phyloP scores from a whole-genome alignment of 225 moss, liverwort and hornwort species.

The Asterella californica region DNA sequence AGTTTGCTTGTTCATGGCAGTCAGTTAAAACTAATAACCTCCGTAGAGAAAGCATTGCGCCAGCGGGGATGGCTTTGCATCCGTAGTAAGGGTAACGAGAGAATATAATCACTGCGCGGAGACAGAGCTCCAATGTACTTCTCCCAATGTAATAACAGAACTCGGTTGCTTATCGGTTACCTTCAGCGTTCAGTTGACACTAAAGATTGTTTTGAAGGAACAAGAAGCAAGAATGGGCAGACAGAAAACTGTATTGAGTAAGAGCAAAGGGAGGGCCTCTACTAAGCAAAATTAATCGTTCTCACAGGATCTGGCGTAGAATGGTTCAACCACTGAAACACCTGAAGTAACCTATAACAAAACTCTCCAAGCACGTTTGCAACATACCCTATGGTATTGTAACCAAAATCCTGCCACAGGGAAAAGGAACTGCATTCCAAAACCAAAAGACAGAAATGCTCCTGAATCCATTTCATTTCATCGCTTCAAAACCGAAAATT shows the following conservation, averaged over 20 bases:
- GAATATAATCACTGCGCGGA: background rate
- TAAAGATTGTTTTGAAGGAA: background rate
- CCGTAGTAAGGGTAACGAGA: background rate
- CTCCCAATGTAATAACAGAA: background rate
- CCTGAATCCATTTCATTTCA: background rate
- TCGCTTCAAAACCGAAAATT: background rate
- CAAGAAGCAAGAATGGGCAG: background rate
- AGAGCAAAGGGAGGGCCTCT: background rate
- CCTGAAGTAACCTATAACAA: background rate
- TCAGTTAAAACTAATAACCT: background rate
- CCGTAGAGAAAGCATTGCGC: background rate
- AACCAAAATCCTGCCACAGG: background rate
- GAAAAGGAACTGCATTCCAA: background rate
- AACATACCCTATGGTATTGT: no score
- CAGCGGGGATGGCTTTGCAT: background rate
- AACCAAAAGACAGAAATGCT: background rate
- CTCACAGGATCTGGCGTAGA: background rate
- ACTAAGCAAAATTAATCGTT: background rate
- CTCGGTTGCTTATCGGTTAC: background rate
- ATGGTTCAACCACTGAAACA: background rate
- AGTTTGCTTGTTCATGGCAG: background rate
- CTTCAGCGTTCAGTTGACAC: background rate
- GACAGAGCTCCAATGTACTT: background rate
- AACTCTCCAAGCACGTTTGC: background rate
- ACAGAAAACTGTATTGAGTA: background rate